phyloP scores from a whole-genome alignment of 2,329 filamentous ascomycete genomes.

The Dactylellina sp. region DNA sequence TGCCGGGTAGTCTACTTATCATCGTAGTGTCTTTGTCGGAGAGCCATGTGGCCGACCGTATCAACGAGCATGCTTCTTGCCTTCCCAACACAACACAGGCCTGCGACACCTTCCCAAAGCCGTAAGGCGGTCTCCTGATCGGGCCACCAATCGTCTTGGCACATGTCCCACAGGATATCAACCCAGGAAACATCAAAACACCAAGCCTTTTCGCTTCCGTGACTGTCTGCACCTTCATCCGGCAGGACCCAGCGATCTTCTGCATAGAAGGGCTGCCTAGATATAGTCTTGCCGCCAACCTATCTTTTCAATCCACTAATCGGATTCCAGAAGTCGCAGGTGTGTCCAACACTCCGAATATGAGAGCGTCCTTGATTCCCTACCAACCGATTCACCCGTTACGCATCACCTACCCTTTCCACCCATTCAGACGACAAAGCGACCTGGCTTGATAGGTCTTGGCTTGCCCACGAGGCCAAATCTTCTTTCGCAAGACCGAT shows the following conservation, averaged over 20 bases:
- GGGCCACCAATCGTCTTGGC: conserved; percentile 28
- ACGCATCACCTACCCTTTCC: too few relatives aligned
- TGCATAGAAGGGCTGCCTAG: conserved; percentile 43
- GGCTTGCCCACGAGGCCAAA: too few relatives aligned
- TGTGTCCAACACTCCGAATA: too few relatives aligned
- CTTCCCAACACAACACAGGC: conserved; percentile 26
- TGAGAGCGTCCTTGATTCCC: too few relatives aligned
- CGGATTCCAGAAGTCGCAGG: conserved; percentile 54
- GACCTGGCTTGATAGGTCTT: too few relatives aligned
- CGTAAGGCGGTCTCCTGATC: conserved; percentile 12
- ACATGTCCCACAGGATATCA: conserved; percentile 10
- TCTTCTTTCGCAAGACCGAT: background rate
- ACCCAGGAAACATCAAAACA: conserved; percentile 3
- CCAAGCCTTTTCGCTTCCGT: conserved; percentile 45
- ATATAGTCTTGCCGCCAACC: background rate
- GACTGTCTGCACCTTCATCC: conserved; percentile 6
- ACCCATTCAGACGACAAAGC: background rate
- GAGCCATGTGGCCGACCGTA: background rate
- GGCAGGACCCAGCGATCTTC: conserved; percentile 36
- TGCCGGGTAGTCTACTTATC: background rate
- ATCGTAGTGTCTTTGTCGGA: background rate
- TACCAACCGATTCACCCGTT: too few relatives aligned
- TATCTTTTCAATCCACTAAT: conserved; percentile 29
- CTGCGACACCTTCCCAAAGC: conserved; percentile 37
- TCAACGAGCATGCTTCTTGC: conserved; percentile 21